phyloP scores from a whole-genome alignment of 2,329 filamentous ascomycete species.

The Akanthomyces uredinophilus region DNA sequence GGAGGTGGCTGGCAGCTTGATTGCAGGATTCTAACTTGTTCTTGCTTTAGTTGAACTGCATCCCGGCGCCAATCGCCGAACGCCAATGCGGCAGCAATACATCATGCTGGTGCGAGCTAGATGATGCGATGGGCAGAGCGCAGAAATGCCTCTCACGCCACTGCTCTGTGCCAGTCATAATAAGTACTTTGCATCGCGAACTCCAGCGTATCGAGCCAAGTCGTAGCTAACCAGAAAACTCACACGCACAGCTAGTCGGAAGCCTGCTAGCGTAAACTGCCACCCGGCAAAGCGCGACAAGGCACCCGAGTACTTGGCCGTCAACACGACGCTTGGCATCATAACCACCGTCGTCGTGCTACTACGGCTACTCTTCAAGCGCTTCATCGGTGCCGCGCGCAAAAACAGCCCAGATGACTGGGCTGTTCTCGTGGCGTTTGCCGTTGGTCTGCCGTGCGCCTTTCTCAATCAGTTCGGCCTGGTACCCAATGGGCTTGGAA shows the following conservation, averaged over 20 bases:
- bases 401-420: constrained; percentile 28
- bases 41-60: not conserved
- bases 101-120: not conserved
- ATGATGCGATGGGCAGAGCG: not conserved
- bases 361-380: constrained; percentile 27
- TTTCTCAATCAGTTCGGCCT: constrained; percentile 23
- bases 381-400: constrained; percentile 26
- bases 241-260: not conserved
- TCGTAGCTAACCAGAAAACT: not conserved
- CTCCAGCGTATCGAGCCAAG: not conserved
- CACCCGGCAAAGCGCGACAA: constrained; percentile 18
- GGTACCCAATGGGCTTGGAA: constrained; percentile 33
- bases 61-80: not conserved
- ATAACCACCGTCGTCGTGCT: constrained; percentile 31
- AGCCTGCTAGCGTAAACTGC: not conserved
- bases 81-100: not conserved
- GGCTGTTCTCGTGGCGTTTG: constrained; percentile 22
- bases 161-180: not conserved
- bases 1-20: not conserved
- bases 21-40: not conserved
- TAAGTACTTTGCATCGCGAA: not conserved
- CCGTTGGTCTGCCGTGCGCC: constrained; percentile 21
- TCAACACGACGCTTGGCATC: constrained; percentile 25
- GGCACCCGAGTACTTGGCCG: constrained; percentile 25
- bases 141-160: not conserved